phyloP scores from a whole-genome alignment of 768 basidiomycete genomes.

The Boletus rubescentipes region DNA sequence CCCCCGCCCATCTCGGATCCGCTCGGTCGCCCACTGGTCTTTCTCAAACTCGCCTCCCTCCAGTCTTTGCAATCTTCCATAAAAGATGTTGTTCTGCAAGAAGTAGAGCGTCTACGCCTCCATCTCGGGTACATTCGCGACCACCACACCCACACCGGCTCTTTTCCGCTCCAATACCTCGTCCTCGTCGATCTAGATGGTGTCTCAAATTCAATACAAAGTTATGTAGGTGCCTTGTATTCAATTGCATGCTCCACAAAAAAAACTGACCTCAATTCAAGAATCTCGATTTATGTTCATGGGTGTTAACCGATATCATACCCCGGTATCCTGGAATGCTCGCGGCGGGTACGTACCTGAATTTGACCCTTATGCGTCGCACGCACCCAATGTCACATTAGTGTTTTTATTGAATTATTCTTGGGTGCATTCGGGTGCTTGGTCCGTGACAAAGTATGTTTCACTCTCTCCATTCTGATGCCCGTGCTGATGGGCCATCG shows the following conservation, averaged over 20 bases:
- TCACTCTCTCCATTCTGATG: constrained; percentile 8
- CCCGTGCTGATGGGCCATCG: constrained; percentile 3
- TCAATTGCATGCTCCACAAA: constrained; percentile 5
- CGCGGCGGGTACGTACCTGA: constrained; percentile 52
- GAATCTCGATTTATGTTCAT: constrained; percentile 62
- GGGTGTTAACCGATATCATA: constrained; percentile 63
- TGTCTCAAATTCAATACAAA: constrained; percentile 55
- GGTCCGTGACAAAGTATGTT: constrained; percentile 63
- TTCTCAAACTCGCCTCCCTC: constrained; percentile 49
- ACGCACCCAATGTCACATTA: constrained; percentile 20
- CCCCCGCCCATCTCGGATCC: constrained; percentile 56
- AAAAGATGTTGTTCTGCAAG: constrained; percentile 45
- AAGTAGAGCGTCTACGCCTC: constrained; percentile 56
- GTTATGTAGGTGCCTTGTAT: constrained; percentile 44
- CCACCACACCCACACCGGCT: constrained; percentile 21
- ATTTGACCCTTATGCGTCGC: not conserved
- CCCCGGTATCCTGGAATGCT: constrained; percentile 77
- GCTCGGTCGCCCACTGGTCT: constrained; percentile 62
- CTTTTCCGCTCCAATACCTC: constrained; percentile 62
- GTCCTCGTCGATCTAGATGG: constrained; percentile 63
- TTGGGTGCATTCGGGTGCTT: constrained; percentile 69
- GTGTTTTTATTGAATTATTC: constrained; percentile 75
- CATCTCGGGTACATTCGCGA: constrained; percentile 53
- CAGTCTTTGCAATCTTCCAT: constrained; percentile 37
- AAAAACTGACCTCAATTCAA: constrained; percentile 25